phyloP scores from a whole-genome alignment of 352 stramenopile species.

The Globisporangium iwayamae region DNA sequence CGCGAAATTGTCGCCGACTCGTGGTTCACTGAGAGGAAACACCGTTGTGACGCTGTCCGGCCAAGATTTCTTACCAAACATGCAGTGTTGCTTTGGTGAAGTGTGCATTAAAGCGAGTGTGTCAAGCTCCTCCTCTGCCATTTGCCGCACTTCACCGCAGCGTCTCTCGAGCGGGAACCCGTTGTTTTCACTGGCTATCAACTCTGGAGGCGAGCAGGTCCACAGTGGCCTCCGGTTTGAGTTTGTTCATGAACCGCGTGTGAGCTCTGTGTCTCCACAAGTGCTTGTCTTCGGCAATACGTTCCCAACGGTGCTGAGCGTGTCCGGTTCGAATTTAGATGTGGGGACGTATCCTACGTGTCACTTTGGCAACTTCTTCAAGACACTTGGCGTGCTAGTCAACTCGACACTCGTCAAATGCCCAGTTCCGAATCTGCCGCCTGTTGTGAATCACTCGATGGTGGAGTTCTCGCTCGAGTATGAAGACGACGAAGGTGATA shows the following conservation, averaged over 20 bases:
- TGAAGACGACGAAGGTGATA: background rate
- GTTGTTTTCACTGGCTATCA: slow-evolving; percentile 18
- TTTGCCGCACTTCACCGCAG: slow-evolving; percentile 18
- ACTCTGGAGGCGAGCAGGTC: slow-evolving; percentile 13
- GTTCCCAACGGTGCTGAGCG: slow-evolving; percentile 17
- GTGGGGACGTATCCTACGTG: slow-evolving; percentile 12
- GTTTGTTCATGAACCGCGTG: slow-evolving; percentile 15
- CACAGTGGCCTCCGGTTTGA: slow-evolving; percentile 21
- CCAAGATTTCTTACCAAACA: slow-evolving; percentile 19
- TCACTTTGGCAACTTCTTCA: slow-evolving; percentile 23
- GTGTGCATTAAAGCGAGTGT: slow-evolving; percentile 23
- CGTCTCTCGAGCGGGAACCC: slow-evolving; percentile 12
- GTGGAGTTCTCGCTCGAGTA: slow-evolving; percentile 24
- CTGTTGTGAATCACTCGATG: slow-evolving; percentile 16
- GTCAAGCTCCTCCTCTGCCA: slow-evolving; percentile 20
- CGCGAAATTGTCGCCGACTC: slow-evolving; percentile 15
- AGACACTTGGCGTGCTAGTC: background rate
- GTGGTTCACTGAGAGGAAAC: slow-evolving; percentile 19
- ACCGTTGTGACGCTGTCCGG: slow-evolving; percentile 29
- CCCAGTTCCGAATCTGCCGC: slow-evolving; percentile 21
- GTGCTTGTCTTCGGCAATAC: slow-evolving; percentile 27
- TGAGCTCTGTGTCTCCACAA: slow-evolving; percentile 20
- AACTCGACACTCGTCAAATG: slow-evolving; percentile 26
- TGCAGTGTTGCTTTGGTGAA: slow-evolving; percentile 48
- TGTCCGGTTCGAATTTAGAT: slow-evolving; percentile 27